Conservation (phyloP, 2,329 filamentous ascomycete genomes). For the Blastomyces silverae region DNA sequence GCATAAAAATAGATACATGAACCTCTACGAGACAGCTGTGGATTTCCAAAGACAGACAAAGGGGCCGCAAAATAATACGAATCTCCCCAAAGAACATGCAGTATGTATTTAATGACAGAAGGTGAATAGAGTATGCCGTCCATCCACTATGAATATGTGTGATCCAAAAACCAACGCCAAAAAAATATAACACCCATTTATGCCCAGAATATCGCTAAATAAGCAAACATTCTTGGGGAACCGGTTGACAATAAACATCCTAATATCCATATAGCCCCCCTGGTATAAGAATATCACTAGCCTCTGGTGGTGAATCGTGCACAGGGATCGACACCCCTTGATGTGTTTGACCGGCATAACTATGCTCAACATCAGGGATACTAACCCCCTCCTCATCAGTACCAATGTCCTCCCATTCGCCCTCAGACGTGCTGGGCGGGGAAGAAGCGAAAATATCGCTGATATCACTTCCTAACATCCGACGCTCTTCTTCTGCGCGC, state of each 20-base stretch:
- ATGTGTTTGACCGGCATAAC: constrained; percentile 1
- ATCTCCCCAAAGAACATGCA: not conserved
- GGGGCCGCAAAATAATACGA: not conserved
- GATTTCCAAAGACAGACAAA: not conserved
- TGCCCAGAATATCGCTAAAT: not conserved
- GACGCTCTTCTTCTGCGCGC: not conserved
- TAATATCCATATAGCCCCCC: not conserved
- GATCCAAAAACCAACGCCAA: not conserved
- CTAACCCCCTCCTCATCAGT: constrained; percentile 1
- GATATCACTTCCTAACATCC: constrained; percentile 11
- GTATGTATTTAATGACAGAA: not conserved
- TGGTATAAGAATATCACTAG: not conserved
- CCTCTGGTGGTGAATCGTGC: not conserved
- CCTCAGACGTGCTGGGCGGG: not conserved
- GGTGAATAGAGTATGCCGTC: not conserved
- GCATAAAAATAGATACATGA: not conserved
- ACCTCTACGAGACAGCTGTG: not conserved
- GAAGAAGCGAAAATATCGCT: constrained; percentile 12
- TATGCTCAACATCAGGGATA: not conserved
- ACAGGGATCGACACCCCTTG: constrained; percentile 3
- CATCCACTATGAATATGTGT: not conserved
- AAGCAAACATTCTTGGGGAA: not conserved
- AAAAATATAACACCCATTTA: not conserved
- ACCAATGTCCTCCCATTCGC: not conserved
- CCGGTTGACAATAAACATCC: not conserved